Conservation (phyloP, 116 monocot species). For the Dioscorea cayenensis region DNA sequence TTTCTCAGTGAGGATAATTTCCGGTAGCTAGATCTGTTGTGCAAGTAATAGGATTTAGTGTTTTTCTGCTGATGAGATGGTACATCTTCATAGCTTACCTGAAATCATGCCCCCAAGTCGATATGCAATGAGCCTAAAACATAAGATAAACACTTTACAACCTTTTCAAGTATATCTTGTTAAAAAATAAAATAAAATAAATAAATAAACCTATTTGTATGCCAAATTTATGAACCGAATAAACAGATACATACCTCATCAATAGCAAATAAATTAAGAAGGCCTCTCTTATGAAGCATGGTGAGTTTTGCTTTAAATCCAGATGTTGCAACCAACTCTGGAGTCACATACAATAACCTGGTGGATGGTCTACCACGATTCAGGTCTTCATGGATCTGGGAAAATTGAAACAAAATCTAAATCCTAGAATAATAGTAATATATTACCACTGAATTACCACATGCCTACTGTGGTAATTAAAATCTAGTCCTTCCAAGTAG, state of each 20-base stretch:
- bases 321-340: slow-evolving; percentile 74
- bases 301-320: slow-evolving; percentile 64
- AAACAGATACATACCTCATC: slow-evolving; percentile 63
- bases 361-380: slow-evolving; percentile 66
- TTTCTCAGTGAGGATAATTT: slow-evolving; percentile 85
- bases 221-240: not conserved
- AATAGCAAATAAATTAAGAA: slow-evolving; percentile 71
- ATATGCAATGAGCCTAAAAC: slow-evolving; percentile 91
- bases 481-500: not conserved
- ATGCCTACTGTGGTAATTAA: no score
- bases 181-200: not conserved
- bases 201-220: not conserved
- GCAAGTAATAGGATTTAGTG: not conserved
- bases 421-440: not conserved
- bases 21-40: slow-evolving; percentile 75
- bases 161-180: not conserved
- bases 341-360: slow-evolving; percentile 84
- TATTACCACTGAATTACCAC: not conserved
- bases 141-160: not conserved
- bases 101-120: slow-evolving; percentile 97
- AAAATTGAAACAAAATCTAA: not conserved
- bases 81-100: slow-evolving; percentile 35
- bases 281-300: slow-evolving; percentile 64
- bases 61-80: not conserved
- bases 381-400: slow-evolving; percentile 80